phyloP scores from a whole-genome alignment of 2,329 filamentous ascomycete genomes.

The Tolypocladium nubicola region DNA sequence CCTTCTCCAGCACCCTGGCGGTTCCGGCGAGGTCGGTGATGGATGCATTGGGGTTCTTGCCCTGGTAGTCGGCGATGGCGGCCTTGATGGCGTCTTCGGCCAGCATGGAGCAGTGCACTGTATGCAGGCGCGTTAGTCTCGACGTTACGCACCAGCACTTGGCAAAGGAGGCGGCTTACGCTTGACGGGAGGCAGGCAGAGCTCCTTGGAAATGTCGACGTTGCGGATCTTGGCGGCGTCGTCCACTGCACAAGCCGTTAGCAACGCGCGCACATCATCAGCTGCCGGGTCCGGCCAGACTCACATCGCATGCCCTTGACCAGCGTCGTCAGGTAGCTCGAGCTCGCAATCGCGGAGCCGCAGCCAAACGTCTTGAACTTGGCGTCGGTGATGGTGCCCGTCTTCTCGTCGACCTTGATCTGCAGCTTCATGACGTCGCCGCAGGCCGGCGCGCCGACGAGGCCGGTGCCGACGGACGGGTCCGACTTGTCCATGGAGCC shows the following conservation, averaged over 20 bases:
- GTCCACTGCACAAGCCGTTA: conserved; percentile 43
- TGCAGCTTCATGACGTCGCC: conserved; percentile 78
- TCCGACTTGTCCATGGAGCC: conserved; percentile 61
- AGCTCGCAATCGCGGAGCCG: conserved; percentile 83
- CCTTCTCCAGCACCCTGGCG: conserved; percentile 20
- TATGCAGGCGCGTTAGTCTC: background rate
- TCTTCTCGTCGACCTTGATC: conserved; percentile 80
- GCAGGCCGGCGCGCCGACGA: conserved; percentile 81
- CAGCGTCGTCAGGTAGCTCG: conserved; percentile 83
- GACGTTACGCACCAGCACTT: background rate
- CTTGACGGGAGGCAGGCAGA: conserved; percentile 82
- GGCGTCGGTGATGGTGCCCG: conserved; percentile 83
- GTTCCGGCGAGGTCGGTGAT: conserved; percentile 70
- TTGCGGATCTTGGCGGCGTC: conserved; percentile 90
- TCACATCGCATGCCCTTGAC: conserved; percentile 74
- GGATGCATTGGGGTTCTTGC: conserved; percentile 49
- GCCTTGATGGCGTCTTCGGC: conserved; percentile 88
- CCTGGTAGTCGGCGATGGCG: conserved; percentile 82
- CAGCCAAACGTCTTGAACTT: conserved; percentile 99
- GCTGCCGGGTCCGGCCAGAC: background rate
- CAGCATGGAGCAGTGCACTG: conserved; percentile 86
- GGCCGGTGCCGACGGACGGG: conserved; percentile 75
- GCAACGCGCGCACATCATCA: background rate
- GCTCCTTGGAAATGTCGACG: conserved; percentile 95
- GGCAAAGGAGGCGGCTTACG: conserved; percentile 38